Evolutionary conservation across 768 basidiomycete genomes (phyloP).

Genomic region (Fomitopsis serialis): DNA sequence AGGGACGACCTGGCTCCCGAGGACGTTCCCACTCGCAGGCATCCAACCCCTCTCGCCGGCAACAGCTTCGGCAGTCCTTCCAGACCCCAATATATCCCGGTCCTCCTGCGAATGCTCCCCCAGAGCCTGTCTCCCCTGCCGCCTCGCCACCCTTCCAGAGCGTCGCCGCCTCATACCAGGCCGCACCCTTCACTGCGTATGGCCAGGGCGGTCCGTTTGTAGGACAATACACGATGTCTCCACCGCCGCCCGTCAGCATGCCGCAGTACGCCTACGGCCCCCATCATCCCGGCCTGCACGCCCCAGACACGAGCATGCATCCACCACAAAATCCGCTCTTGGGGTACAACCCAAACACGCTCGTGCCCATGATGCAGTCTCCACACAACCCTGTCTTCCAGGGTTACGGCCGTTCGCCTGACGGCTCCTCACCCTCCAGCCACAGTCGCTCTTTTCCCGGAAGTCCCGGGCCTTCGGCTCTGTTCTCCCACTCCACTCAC

Average conservation of each 20-base stretch:
- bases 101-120: slow-evolving; percentile 5
- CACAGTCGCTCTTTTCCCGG: slow-evolving; percentile 18
- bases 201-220: slow-evolving; percentile 31
- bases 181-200: slow-evolving; percentile 2
- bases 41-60: slow-evolving; percentile 18
- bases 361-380: slow-evolving; percentile 31
- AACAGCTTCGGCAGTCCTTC: slow-evolving; percentile 14
- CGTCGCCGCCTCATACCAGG: slow-evolving; percentile 12
- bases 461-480: slow-evolving; percentile 6
- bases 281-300: slow-evolving; percentile 29
- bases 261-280: slow-evolving; percentile 28
- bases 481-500: slow-evolving; percentile 14
- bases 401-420: slow-evolving; percentile 30
- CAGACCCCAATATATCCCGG: slow-evolving; percentile 10
- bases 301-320: slow-evolving; percentile 33
- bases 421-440: slow-evolving; percentile 23
- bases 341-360: slow-evolving; percentile 30
- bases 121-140: slow-evolving; percentile 20
- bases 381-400: slow-evolving; percentile 32
- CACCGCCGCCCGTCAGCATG: slow-evolving; percentile 22
- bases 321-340: slow-evolving; percentile 28
- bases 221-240: slow-evolving; percentile 44
- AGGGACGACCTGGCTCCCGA: slow-evolving; percentile 14
- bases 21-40: slow-evolving; percentile 13
- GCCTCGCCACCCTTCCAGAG: slow-evolving; percentile 21